Percentiles rank a stretch among this genome's conserved stretches.
phyloP scores from a whole-genome alignment of 345 rosid genomes.

The Arabis alpina region DNA sequence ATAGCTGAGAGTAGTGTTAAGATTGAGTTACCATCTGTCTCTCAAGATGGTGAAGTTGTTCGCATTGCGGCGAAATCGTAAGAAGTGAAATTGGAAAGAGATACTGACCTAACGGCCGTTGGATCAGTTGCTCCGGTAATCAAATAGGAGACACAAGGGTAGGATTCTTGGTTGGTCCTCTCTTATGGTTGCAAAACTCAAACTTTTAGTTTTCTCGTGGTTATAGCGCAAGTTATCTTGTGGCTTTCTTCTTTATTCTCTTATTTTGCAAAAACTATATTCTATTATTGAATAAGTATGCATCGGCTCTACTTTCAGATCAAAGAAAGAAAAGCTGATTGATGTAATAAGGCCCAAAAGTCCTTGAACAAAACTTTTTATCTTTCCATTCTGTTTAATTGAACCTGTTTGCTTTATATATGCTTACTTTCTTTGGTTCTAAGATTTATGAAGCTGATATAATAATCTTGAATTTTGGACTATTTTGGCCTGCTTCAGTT shows the following conservation, averaged over 20 bases:
- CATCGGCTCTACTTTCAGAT: slow-evolving; percentile 6
- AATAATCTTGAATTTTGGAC: no score
- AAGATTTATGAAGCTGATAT: no score
- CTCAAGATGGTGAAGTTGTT: no score
- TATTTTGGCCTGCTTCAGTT: no score
- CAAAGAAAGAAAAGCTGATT: background rate
- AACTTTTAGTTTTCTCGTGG: background rate
- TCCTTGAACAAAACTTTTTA: background rate
- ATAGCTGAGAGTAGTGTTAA: background rate
- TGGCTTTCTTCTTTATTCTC: background rate
- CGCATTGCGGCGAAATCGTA: no score
- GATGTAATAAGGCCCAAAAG: background rate
- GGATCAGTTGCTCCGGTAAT: no score
- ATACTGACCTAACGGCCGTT: no score
- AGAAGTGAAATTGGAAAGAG: no score
- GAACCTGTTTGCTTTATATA: background rate
- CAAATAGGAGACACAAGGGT: background rate
- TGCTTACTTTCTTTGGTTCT: background rate
- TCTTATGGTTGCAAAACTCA: background rate
- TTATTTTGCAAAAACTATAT: background rate
- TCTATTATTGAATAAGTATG: background rate
- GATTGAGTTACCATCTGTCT: background rate
- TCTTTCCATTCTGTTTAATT: background rate
- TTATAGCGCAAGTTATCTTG: slow-evolving; percentile 6
- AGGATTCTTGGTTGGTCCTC: slow-evolving; percentile 2